Percentiles rank a stretch among this genome's conserved stretches.
phyloP scores from a whole-genome alignment of 306 rosid genomes.

The Vigna angularis region DNA sequence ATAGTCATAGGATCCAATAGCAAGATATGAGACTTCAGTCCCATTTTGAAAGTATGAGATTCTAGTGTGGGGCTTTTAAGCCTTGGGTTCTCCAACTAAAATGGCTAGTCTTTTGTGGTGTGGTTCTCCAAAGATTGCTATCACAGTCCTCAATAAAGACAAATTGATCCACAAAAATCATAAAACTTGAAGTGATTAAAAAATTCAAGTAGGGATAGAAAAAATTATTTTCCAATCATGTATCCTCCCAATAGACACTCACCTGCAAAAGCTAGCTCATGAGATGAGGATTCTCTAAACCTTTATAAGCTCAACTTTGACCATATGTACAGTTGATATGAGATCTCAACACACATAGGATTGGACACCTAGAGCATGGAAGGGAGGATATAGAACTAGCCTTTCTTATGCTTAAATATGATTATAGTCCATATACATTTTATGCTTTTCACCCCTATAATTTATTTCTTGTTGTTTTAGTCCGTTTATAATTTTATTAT shows the following conservation, averaged over 20 bases:
- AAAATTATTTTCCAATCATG: constrained; percentile 7
- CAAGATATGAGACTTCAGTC: background rate
- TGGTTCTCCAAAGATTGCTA: background rate
- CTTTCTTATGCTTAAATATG: background rate
- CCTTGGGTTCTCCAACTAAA: background rate
- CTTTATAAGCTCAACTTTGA: background rate
- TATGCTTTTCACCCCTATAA: background rate
- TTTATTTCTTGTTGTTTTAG: no score
- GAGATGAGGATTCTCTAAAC: background rate
- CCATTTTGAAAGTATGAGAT: background rate
- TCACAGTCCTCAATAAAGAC: background rate
- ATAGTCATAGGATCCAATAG: constrained; percentile 4
- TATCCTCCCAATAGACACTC: background rate
- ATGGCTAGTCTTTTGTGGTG: background rate
- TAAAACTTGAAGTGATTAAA: constrained; percentile 16
- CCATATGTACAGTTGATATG: background rate
- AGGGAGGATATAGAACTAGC: background rate
- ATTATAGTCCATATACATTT: no score
- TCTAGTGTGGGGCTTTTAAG: background rate
- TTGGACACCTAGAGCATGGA: background rate
- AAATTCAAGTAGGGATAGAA: constrained; percentile 10
- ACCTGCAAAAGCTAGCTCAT: background rate
- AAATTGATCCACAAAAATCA: constrained; percentile 20
- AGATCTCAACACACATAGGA: background rate
- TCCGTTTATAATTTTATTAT: no score